phyloP scores from a whole-genome alignment of 2,329 filamentous ascomycete genomes.

The Pseudocercospora fuligena region DNA sequence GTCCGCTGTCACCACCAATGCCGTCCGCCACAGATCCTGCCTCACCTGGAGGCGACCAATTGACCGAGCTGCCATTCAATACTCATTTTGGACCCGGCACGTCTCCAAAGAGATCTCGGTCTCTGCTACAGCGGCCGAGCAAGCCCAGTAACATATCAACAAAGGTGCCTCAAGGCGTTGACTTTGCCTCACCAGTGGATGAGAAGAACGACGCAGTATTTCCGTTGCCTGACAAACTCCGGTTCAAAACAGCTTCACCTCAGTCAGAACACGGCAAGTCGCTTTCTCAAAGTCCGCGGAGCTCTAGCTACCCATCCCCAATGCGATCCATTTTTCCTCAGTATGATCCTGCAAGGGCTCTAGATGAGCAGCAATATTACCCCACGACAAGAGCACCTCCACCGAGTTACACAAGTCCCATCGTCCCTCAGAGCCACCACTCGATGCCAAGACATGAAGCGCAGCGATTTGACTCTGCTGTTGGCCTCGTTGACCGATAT shows the following conservation, averaged over 20 bases:
- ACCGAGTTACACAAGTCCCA: constrained; percentile 60
- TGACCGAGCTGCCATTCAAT: constrained; percentile 35
- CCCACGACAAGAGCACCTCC: constrained; percentile 63
- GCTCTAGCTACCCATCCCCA: constrained; percentile 41
- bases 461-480: constrained; percentile 36
- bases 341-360: constrained; percentile 70
- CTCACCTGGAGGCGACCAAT: constrained; percentile 29
- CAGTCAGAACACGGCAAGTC: constrained; percentile 1
- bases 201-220: constrained; percentile 32
- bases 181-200: constrained; percentile 21
- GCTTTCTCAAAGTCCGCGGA: constrained; percentile 6
- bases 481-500: constrained; percentile 38
- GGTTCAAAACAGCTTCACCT: constrained; percentile 25
- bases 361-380: constrained; percentile 72
- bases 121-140: constrained; percentile 22
- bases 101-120: constrained; percentile 22
- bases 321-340: constrained; percentile 76
- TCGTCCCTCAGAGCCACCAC: constrained; percentile 64
- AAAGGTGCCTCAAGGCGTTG: not conserved
- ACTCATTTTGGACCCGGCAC: constrained; percentile 29
- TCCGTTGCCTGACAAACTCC: constrained; percentile 33
- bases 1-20: constrained; percentile 17
- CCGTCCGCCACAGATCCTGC: constrained; percentile 14
- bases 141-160: constrained; percentile 19
- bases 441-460: constrained; percentile 30